Base-by-base conservation (phyloP, 345 rosid species). In the Gossypium stocksii region DNA sequence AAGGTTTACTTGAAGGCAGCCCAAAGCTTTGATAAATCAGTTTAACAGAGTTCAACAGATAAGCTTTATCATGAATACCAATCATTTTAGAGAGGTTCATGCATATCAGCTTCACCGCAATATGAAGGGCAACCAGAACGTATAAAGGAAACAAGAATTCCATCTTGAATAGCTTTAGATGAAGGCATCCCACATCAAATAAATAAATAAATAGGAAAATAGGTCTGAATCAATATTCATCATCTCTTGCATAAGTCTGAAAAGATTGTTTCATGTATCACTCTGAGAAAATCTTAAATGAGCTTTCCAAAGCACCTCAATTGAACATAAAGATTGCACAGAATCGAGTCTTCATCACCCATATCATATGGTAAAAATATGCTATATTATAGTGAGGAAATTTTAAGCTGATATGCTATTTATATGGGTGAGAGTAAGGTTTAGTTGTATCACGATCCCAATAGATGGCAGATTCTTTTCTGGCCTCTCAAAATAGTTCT, bases 21-120 rank as follows among this genome's bases (percentile, higher is more conserved):
- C 57, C 27, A 65, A 65, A 43, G 69, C 71, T 66, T 66, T 66
- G 70, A 19, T 20, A 14, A 45, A 66, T 46, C 71, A 46, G 45
- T 16, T 69, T 16, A 27, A n/a, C 22, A 29, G 10, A 52, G 61
- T 29, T 23, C 17, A 52, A 9, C 13, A 16, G 22, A 25, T 16
- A 25, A 8, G 44, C 57, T 13, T 14, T 8, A 23, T 13, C 56
- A 2, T 66, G 34, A 66, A 66, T 2, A 14, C 71, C 13, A 15
- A 29, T 68, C 7, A 27, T 27, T 25, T 9, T 3, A 17, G 17
- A 15, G 7, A 48, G 19, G 41, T 67, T 46, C 14, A 67, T 7
- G 72, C 34, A 66, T 1, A 49, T 49, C 22, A 16, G 72, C 44
- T 49, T 46, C 34, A 23, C 25, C 15, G 15, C n/a, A 68, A 15